Evolutionary conservation across 2,329 filamentous ascomycete genomes (phyloP).

Genomic region (Penicillium crustosum): DNA sequence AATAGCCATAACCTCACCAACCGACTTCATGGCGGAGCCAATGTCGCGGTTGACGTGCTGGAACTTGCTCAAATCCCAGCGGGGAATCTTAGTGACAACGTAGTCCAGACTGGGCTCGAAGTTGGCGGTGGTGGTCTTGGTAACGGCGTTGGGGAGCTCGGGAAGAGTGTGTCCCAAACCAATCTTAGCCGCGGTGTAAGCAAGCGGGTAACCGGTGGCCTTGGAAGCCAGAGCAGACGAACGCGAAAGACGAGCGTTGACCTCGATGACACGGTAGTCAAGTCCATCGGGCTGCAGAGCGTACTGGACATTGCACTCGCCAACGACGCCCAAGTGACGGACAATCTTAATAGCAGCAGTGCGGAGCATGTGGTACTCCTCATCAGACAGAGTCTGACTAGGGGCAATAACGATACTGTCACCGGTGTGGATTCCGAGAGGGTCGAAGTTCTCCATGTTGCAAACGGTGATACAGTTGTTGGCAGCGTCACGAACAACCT

Average conservation of each 20-base stretch:
- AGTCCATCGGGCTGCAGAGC: constrained; percentile 93
- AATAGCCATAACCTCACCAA: constrained; percentile 99
- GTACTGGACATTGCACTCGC: constrained; percentile 98
- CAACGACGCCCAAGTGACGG: constrained; percentile 91
- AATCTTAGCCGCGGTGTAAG: constrained; percentile 97
- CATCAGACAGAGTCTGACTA: constrained; percentile 93
- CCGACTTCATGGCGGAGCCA: constrained; percentile 97
- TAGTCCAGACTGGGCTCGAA: constrained; percentile 98
- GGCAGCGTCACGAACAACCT: constrained; percentile 92
- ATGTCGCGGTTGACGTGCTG: constrained; percentile 98
- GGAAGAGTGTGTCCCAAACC: constrained; percentile 93
- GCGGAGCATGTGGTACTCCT: constrained; percentile 99
- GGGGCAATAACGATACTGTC: constrained; percentile 98
- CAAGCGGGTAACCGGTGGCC: constrained; percentile 94
- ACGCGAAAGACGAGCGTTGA: constrained; percentile 96
- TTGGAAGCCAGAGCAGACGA: constrained; percentile 97
- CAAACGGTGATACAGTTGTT: constrained; percentile 99
- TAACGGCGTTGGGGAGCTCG: constrained; percentile 95
- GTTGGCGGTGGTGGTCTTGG: constrained; percentile 97
- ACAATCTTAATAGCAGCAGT: constrained; percentile 98
- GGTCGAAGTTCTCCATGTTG: constrained; percentile 99
- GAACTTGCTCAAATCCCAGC: constrained; percentile 98
- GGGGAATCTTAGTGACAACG: constrained; percentile 96
- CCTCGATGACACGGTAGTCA: constrained; percentile 98
- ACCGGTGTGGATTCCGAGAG: constrained; percentile 94